Evolutionary conservation across 139 green algal genomes (phyloP).

Genomic region (Coelastrella sp.): DNA sequence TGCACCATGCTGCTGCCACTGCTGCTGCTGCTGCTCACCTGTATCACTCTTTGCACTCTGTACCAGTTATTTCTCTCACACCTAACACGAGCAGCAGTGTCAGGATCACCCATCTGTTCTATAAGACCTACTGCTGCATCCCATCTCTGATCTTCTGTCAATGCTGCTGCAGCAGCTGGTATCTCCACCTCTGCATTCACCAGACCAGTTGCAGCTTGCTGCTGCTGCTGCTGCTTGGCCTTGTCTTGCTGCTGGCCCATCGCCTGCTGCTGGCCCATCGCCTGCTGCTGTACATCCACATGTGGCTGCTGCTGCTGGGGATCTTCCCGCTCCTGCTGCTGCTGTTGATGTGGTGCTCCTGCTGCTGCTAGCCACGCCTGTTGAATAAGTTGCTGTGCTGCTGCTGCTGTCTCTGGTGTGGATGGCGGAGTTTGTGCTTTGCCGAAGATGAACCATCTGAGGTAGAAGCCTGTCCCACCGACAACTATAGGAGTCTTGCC

Average conservation of each 20-base stretch:
- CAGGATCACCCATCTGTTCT: constrained; percentile 18
- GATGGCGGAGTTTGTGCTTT: constrained; percentile 72
- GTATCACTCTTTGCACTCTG: constrained; percentile 77
- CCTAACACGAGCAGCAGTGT: constrained; percentile 49
- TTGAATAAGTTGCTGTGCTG: constrained; percentile 50
- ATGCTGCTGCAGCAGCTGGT: not conserved
- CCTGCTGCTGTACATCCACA: not conserved
- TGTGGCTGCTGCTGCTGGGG: not conserved
- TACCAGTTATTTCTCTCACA: constrained; percentile 93
- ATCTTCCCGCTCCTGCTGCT: not conserved
- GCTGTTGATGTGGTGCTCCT: not conserved
- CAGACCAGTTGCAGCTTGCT: not conserved
- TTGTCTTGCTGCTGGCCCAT: not conserved
- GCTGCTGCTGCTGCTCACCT: constrained; percentile 75
- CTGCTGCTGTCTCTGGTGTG: constrained; percentile 58
- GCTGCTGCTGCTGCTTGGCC: constrained; percentile 8
- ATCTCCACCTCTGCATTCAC: not conserved
- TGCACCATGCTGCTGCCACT: constrained; percentile 16
- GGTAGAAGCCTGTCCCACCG: constrained; percentile 96
- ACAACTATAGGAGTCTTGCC: constrained; percentile 89
- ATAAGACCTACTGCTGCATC: constrained; percentile 19
- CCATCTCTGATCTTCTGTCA: constrained; percentile 28
- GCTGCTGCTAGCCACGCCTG: constrained; percentile 34
- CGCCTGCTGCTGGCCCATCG: constrained; percentile 9
- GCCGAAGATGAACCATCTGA: constrained; percentile 90